Evolutionary conservation across 371 early-diverging fungal species (phyloP).

Genomic region (Apophysomyces sp.): DNA sequence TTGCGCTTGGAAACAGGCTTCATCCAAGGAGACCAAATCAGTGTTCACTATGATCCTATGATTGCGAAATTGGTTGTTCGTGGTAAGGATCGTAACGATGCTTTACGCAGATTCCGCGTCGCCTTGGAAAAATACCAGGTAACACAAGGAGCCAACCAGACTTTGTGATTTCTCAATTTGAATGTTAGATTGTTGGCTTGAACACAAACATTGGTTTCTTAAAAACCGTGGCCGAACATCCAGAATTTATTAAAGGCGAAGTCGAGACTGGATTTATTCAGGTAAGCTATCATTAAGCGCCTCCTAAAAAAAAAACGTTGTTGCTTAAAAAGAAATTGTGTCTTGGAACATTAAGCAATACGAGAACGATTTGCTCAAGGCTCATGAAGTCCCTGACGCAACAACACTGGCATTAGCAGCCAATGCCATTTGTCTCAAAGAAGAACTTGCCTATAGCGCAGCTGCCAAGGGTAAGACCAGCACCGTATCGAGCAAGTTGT

Average conservation of each 20-base stretch:
- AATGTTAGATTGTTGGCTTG: slow-evolving; percentile 74
- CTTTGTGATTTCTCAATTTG: neutral
- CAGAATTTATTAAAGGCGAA: slow-evolving; percentile 83
- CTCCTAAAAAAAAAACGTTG: neutral
- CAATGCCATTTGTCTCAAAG: slow-evolving; percentile 58
- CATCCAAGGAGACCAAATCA: slow-evolving; percentile 87
- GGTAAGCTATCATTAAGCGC: slow-evolving; percentile 22
- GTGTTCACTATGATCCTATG: slow-evolving; percentile 97
- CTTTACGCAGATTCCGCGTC: slow-evolving; percentile 77
- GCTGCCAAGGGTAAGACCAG: slow-evolving; percentile 31
- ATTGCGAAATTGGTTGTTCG: slow-evolving; percentile 94
- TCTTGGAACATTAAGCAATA: slow-evolving; percentile 47
- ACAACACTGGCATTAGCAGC: slow-evolving; percentile 75
- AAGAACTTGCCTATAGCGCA: slow-evolving; percentile 10
- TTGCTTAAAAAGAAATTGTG: neutral
- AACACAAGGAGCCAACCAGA: neutral
- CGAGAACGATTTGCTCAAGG: slow-evolving; percentile 66
- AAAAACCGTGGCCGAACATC: slow-evolving; percentile 74
- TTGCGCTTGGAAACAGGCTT: slow-evolving; percentile 94
- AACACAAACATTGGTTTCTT: slow-evolving; percentile 94
- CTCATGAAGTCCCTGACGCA: slow-evolving; percentile 47
- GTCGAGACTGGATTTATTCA: slow-evolving; percentile 95
- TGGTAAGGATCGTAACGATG: slow-evolving; percentile 83
- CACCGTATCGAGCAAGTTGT: neutral
- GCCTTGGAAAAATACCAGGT: slow-evolving; percentile 82